Percentiles rank a stretch among this genome's conserved stretches.
These are phyloP conservation scores for Periconia digitata DNA, from an alignment of 2,329 filamentous ascomycete species.

Conservation along the genomic window DNA sequence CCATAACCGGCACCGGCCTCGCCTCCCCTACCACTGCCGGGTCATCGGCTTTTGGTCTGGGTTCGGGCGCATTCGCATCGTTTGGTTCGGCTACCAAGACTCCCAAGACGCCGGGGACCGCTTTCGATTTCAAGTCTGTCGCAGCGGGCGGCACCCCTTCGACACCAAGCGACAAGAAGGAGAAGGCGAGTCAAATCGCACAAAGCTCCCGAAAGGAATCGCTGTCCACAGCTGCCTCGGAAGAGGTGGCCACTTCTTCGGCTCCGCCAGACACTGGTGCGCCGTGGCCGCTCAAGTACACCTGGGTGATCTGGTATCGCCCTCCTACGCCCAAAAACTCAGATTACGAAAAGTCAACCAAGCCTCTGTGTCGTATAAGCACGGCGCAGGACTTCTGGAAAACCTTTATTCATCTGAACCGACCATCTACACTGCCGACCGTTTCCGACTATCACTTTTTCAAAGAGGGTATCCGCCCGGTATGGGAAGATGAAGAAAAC, in stretches of 20 bases:
- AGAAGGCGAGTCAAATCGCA: slow-evolving; percentile 33
- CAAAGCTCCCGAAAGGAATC: slow-evolving; percentile 41
- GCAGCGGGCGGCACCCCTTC: slow-evolving; percentile 52
- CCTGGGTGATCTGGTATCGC: slow-evolving; percentile 96
- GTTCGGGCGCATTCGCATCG: slow-evolving; percentile 95
- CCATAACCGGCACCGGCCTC: slow-evolving; percentile 64
- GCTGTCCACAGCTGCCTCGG: slow-evolving; percentile 27
- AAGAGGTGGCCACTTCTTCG: slow-evolving; percentile 42
- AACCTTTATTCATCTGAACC: slow-evolving; percentile 85
- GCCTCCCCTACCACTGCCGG: slow-evolving; percentile 76
- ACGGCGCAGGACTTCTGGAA: slow-evolving; percentile 90
- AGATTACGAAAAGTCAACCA: slow-evolving; percentile 96
- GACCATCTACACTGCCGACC: slow-evolving; percentile 81
- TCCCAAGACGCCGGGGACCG: slow-evolving; percentile 79
- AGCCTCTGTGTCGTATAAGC: slow-evolving; percentile 77
- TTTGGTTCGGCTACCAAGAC: slow-evolving; percentile 82
- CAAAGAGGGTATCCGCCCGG: slow-evolving; percentile 91
- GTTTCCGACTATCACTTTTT: slow-evolving; percentile 99
- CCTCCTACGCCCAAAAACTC: slow-evolving; percentile 96
- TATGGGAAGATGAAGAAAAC: slow-evolving; percentile 99
- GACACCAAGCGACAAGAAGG: slow-evolving; percentile 64
- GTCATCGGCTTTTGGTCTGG: slow-evolving; percentile 88
- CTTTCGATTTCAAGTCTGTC: slow-evolving; percentile 73
- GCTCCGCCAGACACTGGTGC: slow-evolving; percentile 40
- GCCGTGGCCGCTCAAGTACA: slow-evolving; percentile 69